Percentiles rank a stretch among this genome's conserved stretches.
Evolutionary conservation across 768 basidiomycete genomes (phyloP).

Genomic region (Pleurotus djamor): DNA sequence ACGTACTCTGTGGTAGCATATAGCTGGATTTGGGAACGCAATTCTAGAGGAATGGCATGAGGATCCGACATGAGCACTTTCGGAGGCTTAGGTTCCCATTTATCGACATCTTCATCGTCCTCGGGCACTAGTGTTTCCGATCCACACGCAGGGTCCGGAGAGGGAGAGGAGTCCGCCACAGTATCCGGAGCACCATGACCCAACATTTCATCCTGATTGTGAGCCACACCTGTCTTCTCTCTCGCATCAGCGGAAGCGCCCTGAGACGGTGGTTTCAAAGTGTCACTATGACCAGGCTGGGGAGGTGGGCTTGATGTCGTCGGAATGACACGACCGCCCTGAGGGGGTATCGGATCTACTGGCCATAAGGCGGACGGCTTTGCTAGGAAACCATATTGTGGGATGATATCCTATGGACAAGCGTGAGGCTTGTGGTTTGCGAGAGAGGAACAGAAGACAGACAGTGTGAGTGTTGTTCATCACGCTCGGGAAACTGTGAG

Average conservation of each 20-base stretch:
- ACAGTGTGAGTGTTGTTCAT: slow-evolving; percentile 66
- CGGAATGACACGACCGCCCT: slow-evolving; percentile 30
- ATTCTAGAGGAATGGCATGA: slow-evolving; percentile 38
- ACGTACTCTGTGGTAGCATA: slow-evolving; percentile 73
- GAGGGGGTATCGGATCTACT: slow-evolving; percentile 32
- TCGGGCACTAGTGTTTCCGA: neutral
- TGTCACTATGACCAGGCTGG: slow-evolving; percentile 47
- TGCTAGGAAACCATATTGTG: slow-evolving; percentile 57
- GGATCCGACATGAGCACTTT: slow-evolving; percentile 54
- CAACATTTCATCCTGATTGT: slow-evolving; percentile 30
- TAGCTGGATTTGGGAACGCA: slow-evolving; percentile 70
- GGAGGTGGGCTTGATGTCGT: slow-evolving; percentile 41
- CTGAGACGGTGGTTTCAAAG: slow-evolving; percentile 30
- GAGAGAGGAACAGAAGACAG: too few relatives aligned
- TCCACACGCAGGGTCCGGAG: neutral
- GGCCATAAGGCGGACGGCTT: slow-evolving; percentile 63
- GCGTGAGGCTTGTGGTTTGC: too few relatives aligned
- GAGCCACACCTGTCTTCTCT: slow-evolving; percentile 15
- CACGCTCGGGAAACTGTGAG: slow-evolving; percentile 79
- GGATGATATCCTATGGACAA: slow-evolving; percentile 59
- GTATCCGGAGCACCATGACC: neutral
- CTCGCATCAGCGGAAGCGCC: slow-evolving; percentile 14
- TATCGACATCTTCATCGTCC: slow-evolving; percentile 24
- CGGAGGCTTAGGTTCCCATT: slow-evolving; percentile 54
- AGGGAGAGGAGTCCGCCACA: neutral